These are phyloP conservation scores for Albatrellus ellisii DNA, from an alignment of 768 basidiomycete genomes.

Conservation along the genomic window DNA sequence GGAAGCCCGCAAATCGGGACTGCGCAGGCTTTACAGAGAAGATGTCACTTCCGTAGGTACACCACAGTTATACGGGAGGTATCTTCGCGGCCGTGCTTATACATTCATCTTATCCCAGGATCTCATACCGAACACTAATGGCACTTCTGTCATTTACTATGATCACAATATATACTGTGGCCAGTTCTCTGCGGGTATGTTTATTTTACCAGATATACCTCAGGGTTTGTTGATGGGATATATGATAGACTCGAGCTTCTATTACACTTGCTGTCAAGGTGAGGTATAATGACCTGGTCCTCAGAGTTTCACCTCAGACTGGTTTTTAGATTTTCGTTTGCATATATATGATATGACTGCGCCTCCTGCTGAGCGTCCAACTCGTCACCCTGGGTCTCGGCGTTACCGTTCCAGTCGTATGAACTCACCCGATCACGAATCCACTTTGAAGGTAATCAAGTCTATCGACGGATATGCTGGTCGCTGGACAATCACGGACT, in stretches of 20 bases:
- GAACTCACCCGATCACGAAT: slow-evolving; percentile 29
- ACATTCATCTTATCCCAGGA: slow-evolving; percentile 27
- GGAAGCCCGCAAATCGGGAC: slow-evolving; percentile 22
- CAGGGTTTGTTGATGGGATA: slow-evolving; percentile 6
- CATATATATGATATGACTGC: slow-evolving; percentile 77
- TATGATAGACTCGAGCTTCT: slow-evolving; percentile 68
- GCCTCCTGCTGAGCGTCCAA: slow-evolving; percentile 22
- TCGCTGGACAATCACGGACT: slow-evolving; percentile 92
- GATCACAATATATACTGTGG: slow-evolving; percentile 71
- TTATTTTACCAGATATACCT: background rate
- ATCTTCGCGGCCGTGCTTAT: background rate
- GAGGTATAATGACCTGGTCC: slow-evolving; percentile 3
- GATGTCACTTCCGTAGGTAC: slow-evolving; percentile 39
- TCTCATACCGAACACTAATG: slow-evolving; percentile 66
- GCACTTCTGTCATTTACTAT: slow-evolving; percentile 67
- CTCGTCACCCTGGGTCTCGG: slow-evolving; percentile 3
- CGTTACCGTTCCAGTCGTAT: slow-evolving; percentile 9
- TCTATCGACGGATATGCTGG: slow-evolving; percentile 67
- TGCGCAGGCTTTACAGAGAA: slow-evolving; percentile 29
- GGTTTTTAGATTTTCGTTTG: slow-evolving; percentile 60
- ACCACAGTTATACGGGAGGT: background rate
- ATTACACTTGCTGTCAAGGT: slow-evolving; percentile 88
- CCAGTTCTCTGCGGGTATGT: slow-evolving; percentile 63
- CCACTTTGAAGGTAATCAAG: slow-evolving; percentile 38
- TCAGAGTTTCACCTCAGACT: slow-evolving; percentile 1